These are phyloP conservation scores for Bruguiera gymnorhiza DNA, from an alignment of 345 rosid species.

Conservation along the genomic window DNA sequence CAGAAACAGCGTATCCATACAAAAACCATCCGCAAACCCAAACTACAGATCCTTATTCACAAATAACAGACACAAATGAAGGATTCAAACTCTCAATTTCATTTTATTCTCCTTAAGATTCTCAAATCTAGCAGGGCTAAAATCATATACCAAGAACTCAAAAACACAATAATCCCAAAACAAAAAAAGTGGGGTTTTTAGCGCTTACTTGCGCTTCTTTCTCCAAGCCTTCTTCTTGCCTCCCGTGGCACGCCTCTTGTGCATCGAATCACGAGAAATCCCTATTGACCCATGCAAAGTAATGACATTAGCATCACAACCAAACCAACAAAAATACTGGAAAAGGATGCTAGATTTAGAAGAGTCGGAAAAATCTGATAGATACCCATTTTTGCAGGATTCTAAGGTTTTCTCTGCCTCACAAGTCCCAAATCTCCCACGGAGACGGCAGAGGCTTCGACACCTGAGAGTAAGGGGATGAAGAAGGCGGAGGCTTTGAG, in stretches of 20 bases:
- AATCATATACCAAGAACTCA: too few species aligned
- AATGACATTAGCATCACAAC: background rate
- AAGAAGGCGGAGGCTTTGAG: background rate
- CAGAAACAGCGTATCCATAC: too few species aligned
- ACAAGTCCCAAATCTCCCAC: conserved; percentile 2
- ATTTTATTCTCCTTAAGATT: too few species aligned
- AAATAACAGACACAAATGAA: too few species aligned
- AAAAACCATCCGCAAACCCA: too few species aligned
- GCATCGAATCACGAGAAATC: conserved; percentile 88
- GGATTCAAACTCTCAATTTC: too few species aligned
- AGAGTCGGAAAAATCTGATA: background rate
- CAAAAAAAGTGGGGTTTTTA: background rate
- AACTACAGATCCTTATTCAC: too few species aligned
- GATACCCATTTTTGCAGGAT: conserved; percentile 44
- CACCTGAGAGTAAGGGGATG: background rate
- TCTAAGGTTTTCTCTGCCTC: conserved; percentile 9
- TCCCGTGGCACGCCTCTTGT: conserved; percentile 95
- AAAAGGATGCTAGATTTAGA: background rate
- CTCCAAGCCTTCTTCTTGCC: conserved; percentile 94
- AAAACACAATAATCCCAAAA: too few species aligned
- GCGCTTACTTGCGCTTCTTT: conserved; percentile 79
- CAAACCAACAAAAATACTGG: background rate
- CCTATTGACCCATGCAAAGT: conserved; percentile 31
- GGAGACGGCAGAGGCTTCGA: background rate
- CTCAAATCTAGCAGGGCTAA: too few species aligned